phyloP scores from a whole-genome alignment of 1,139 yeast genomes.

The Candida tunisiensis region DNA sequence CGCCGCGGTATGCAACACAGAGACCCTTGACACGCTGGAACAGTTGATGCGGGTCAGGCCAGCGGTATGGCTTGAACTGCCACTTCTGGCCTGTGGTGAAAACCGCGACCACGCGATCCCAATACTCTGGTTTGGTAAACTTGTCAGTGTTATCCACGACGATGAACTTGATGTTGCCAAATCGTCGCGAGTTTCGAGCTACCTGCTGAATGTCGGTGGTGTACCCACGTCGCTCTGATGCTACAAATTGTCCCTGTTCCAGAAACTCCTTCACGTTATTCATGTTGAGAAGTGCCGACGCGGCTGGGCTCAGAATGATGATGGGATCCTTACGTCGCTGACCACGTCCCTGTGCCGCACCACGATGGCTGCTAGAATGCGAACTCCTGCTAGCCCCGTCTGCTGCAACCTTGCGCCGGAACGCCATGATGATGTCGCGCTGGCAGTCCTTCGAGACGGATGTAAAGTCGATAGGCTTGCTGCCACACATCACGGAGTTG shows the following conservation, averaged over 20 bases:
- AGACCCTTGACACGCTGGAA: constrained; percentile 81
- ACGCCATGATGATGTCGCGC: constrained; percentile 37
- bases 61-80: constrained; percentile 85
- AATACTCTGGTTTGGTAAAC: constrained; percentile 91
- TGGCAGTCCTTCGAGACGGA: constrained; percentile 61
- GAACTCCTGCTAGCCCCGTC: background rate
- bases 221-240: no score
- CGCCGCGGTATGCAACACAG: constrained; percentile 62
- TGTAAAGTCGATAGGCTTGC: constrained; percentile 50
- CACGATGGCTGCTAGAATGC: constrained; percentile 3
- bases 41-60: constrained; percentile 61
- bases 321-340: constrained; percentile 56
- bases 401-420: constrained; percentile 22
- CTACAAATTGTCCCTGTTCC: constrained; percentile 50
- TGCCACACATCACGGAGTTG: constrained; percentile 65
- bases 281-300: constrained; percentile 75
- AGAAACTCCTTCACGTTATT: constrained; percentile 68
- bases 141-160: constrained; percentile 81
- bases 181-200: constrained; percentile 24
- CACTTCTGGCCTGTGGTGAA: constrained; percentile 95
- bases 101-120: constrained; percentile 88
- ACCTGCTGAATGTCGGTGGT: constrained; percentile 39
- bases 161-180: constrained; percentile 40
- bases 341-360: constrained; percentile 2
- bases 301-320: constrained; percentile 82